Base-by-base conservation (phyloP, 768 basidiomycete species). In the Kwoniella botswanensis region DNA sequence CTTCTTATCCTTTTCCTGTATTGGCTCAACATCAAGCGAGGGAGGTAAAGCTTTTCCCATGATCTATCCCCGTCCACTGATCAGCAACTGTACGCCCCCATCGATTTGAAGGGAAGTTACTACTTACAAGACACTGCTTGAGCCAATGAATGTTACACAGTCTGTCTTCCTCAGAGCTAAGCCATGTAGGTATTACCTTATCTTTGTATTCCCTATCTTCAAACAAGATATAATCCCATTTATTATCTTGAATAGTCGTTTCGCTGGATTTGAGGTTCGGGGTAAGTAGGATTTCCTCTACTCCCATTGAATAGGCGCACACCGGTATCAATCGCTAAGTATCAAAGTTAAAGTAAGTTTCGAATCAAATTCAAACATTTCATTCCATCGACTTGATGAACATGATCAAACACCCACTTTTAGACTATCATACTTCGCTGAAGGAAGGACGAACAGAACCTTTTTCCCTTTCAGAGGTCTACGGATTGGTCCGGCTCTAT, bases 281-380 rank as follows among this genome's bases (percentile, higher is more conserved):
- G 54, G 68, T 50, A 3, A 64, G 24, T 0, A 67, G 54, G 57
- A 95, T 90, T 13, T 84, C 85, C 7, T 84, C 83, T 0, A 93
- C 92, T 0, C 93, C 93, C 89, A 94, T 92, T 41, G 88, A 88
- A 54, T 92, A 82, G 44, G 93, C 87, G 71, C 94, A 91, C 62
- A 88, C 24, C 87, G 88, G 73, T 89, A 87, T 57, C 79, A 85
- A 74, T 86, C 86, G 42, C 44, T 26, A 24, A 21, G 24, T 24
- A 54, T 54, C 13, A 42, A 3, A 11, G 44, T 60, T 9, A 29
- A 21, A 17, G 46, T 62, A 41, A 50, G 54, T 6, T 6, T 7
- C 65, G 43, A 26, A 42, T 43, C 61, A 43, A 3, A 9, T 35
- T 35, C 35, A 35, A 5, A 35, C 6, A 35, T 35, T 35, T 35